Conservation (phyloP, 2,329 filamentous ascomycete genomes). For the Scedosporium dehoogii region DNA sequence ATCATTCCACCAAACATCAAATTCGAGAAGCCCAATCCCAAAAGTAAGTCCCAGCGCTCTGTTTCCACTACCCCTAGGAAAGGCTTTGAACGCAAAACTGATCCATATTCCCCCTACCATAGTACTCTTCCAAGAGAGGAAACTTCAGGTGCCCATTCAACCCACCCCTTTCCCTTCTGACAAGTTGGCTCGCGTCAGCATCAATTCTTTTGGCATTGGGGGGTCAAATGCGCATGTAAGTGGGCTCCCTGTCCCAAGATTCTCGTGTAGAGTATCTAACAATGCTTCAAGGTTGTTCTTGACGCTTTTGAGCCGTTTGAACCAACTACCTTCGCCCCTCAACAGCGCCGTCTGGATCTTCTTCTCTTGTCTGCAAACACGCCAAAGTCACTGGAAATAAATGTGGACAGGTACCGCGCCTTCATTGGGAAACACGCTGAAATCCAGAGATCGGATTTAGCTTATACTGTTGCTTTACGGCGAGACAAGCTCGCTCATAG, state of each 20-base stretch:
- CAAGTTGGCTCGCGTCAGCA: slow-evolving; percentile 16
- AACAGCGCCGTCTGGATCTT: slow-evolving; percentile 3
- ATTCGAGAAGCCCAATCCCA: slow-evolving; percentile 19
- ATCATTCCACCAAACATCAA: slow-evolving; percentile 24
- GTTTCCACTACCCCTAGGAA: background rate
- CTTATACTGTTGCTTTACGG: slow-evolving; percentile 19
- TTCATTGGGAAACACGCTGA: slow-evolving; percentile 13
- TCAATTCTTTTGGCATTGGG: slow-evolving; percentile 30
- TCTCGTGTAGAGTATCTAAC: background rate
- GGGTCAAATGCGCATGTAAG: slow-evolving; percentile 27
- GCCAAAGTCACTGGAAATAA: background rate
- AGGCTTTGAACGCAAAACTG: slow-evolving; percentile 4
- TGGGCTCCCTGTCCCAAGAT: slow-evolving; percentile 9
- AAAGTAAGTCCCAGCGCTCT: slow-evolving; percentile 9
- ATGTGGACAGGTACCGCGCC: slow-evolving; percentile 12
- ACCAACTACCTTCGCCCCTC: background rate
- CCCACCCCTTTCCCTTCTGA: slow-evolving; percentile 16
- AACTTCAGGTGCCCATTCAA: slow-evolving; percentile 16
- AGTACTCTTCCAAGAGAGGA: slow-evolving; percentile 15
- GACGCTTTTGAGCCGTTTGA: slow-evolving; percentile 3
- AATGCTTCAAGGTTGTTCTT: background rate
- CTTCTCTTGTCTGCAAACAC: slow-evolving; percentile 14
- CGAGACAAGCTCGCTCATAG: slow-evolving; percentile 18
- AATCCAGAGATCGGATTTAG: slow-evolving; percentile 11
- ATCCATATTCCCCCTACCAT: background rate